Percentiles rank a stretch among this genome's conserved stretches.
These are phyloP conservation scores for Circinella minor DNA, from an alignment of 371 early-diverging fungal genomes.

Conservation along the genomic window DNA sequence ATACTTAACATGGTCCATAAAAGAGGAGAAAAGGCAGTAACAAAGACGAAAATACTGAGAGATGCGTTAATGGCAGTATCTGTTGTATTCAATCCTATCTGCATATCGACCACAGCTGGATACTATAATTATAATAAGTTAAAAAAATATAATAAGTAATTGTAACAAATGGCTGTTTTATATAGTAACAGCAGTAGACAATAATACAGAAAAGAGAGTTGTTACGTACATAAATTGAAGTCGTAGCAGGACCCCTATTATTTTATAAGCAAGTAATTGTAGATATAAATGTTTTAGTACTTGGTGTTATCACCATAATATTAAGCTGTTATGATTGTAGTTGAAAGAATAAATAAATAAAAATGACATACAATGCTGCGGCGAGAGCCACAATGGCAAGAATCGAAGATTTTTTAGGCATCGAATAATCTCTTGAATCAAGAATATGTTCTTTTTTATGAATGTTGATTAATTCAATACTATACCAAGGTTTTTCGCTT, in stretches of 20 bases:
- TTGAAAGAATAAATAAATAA: no score
- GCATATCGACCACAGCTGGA: constrained; percentile 30
- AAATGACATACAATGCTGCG: constrained; percentile 20
- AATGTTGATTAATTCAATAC: background rate
- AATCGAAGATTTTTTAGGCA: constrained; percentile 21
- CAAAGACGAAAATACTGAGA: constrained; percentile 33
- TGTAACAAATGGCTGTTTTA: no score
- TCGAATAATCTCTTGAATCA: constrained; percentile 21
- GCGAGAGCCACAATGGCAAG: constrained; percentile 19
- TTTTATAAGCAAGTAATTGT: background rate
- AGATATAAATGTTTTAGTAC: background rate
- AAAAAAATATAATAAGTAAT: no score
- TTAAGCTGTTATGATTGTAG: background rate
- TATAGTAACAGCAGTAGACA: background rate
- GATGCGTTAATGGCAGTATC: constrained; percentile 36
- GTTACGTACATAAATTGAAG: constrained; percentile 31
- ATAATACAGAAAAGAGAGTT: background rate
- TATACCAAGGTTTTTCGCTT: background rate
- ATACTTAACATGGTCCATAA: constrained; percentile 27
- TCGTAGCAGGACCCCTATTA: constrained; percentile 21
- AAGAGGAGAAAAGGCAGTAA: constrained; percentile 33
- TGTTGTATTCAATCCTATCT: constrained; percentile 25
- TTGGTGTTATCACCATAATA: no score
- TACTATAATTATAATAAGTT: constrained; percentile 13
- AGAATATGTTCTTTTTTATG: constrained; percentile 1